Conservation (phyloP, 2,329 filamentous ascomycete species). For the Botrytis hyacinthi region DNA sequence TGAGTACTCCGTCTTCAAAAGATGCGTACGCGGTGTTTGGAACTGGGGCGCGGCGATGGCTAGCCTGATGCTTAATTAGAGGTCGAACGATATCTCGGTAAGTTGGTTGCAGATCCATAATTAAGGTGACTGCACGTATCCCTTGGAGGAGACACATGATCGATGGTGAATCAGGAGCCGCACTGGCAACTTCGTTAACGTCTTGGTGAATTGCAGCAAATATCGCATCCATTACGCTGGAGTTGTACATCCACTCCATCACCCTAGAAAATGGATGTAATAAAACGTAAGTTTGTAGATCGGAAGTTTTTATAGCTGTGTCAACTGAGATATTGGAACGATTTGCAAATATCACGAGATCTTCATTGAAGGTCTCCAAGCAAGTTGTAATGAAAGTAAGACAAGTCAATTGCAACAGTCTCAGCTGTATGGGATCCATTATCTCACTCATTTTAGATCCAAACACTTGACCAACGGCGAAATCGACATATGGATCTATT, state of each 20-base stretch:
- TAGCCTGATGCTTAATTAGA: conserved; percentile 65
- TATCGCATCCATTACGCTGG: conserved; percentile 76
- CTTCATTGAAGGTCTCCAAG: conserved; percentile 87
- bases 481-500: conserved; percentile 91
- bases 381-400: conserved; percentile 80
- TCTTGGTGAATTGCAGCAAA: conserved; percentile 80
- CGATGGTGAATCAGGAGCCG: conserved; percentile 74
- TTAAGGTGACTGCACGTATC: conserved; percentile 79
- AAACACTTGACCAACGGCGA: conserved; percentile 77
- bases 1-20: conserved; percentile 88
- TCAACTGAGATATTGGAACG: conserved; percentile 75
- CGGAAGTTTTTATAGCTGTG: conserved; percentile 68
- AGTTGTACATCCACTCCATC: conserved; percentile 98
- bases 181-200: conserved; percentile 66
- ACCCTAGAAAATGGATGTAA: conserved; percentile 91
- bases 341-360: conserved; percentile 82
- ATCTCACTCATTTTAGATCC: conserved; percentile 56
- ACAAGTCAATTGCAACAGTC: conserved; percentile 74
- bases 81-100: conserved; percentile 88
- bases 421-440: conserved; percentile 64
- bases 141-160: conserved; percentile 74
- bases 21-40: conserved; percentile 77
- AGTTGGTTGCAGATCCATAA: conserved; percentile 84
- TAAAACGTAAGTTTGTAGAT: conserved; percentile 75
- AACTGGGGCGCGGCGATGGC: conserved; percentile 58